phyloP scores from a whole-genome alignment of 2,329 filamentous ascomycete species.

The Fusarium praegraminearum region DNA sequence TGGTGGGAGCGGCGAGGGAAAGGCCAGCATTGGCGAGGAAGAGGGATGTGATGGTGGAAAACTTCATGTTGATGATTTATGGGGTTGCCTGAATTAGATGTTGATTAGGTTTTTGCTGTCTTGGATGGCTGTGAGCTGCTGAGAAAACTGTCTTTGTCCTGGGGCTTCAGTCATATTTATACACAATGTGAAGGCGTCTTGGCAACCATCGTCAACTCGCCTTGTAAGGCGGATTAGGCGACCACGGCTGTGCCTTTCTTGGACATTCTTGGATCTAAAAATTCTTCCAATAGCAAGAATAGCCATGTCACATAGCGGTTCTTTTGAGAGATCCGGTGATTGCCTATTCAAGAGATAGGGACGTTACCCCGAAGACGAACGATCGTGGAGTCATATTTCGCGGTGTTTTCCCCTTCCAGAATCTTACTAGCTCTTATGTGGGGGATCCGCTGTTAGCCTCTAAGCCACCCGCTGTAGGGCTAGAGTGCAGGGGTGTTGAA shows the following conservation, averaged over 20 bases:
- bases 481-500: background rate
- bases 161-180: background rate
- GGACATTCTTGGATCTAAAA: fast-evolving
- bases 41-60: background rate
- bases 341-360: background rate
- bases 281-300: background rate
- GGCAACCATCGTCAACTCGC: background rate
- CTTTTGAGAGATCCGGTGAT: background rate
- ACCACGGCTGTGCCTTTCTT: background rate
- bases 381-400: background rate
- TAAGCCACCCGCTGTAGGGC: slow-evolving; percentile 1
- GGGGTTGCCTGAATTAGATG: too few species aligned
- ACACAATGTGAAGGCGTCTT: background rate
- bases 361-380: background rate
- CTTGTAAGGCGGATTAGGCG: background rate
- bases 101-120: fast-evolving
- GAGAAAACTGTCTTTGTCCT: fast-evolving
- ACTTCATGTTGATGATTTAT: background rate
- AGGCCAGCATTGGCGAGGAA: slow-evolving; percentile 1
- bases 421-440: background rate
- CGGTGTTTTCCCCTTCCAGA: background rate
- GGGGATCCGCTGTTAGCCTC: background rate
- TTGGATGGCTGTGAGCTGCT: background rate
- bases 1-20: background rate
- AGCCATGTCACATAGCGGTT: background rate